Percentiles rank a stretch among this genome's conserved stretches.
These are phyloP conservation scores for Yamadazyma membranifaciens DNA, from an alignment of 1,139 yeast genomes.

Conservation along the genomic window DNA sequence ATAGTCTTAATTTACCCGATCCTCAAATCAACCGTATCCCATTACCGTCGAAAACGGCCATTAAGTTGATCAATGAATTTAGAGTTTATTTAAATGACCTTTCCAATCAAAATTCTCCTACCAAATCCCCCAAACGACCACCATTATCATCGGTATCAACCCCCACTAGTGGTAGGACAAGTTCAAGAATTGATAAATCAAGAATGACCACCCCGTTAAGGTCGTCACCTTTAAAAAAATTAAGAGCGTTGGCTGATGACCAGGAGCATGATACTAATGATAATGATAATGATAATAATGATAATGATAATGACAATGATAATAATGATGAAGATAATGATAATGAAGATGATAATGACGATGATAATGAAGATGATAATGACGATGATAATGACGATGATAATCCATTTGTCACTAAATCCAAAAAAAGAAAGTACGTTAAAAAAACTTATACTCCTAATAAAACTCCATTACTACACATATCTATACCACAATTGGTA, in stretches of 20 bases:
- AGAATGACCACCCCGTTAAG: conserved; percentile 9
- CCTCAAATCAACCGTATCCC: conserved; percentile 56
- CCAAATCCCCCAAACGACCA: neutral
- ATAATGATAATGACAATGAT: neutral
- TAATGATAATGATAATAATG: no score
- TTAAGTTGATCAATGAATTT: conserved; percentile 44
- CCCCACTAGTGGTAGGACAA: conserved; percentile 1
- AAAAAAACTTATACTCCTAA: neutral
- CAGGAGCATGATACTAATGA: conserved; percentile 1
- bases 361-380: neutral
- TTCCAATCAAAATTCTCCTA: conserved; percentile 34
- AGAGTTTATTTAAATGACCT: conserved; percentile 30
- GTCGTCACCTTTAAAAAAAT: conserved; percentile 16
- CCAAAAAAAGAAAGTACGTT: neutral
- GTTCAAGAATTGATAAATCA: conserved; percentile 1
- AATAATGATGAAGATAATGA: neutral
- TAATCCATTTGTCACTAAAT: conserved; percentile 3
- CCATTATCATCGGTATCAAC: conserved; percentile 3
- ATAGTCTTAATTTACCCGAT: conserved; percentile 42
- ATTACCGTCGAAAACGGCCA: conserved; percentile 48
- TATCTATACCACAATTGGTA: conserved; percentile 50
- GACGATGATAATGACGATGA: neutral
- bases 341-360: neutral
- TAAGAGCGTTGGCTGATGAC: conserved; percentile 9
- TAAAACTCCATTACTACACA: conserved; percentile 7